Conservation (phyloP, 2,329 filamentous ascomycete species). For the Pezicula rhizophila region DNA sequence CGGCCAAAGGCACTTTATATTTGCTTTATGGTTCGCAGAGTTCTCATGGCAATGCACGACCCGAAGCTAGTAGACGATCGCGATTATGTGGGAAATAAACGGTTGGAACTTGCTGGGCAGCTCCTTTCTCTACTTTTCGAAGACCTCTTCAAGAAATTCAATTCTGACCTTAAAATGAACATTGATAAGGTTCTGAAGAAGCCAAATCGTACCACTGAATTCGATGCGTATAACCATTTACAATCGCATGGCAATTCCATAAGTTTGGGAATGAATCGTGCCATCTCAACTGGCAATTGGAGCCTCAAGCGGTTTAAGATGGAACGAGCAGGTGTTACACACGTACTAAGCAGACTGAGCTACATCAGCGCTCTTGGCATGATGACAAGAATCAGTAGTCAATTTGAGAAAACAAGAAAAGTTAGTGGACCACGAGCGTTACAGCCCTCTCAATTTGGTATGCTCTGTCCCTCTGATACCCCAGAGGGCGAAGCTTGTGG, state of each 20-base stretch:
- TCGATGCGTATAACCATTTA: constrained; percentile 82
- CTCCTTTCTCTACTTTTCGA: constrained; percentile 91
- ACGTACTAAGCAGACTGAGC: constrained; percentile 89
- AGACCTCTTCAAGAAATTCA: constrained; percentile 95
- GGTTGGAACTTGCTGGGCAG: constrained; percentile 89
- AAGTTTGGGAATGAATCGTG: constrained; percentile 87
- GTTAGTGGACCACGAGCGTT: constrained; percentile 92
- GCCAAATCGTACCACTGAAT: constrained; percentile 78
- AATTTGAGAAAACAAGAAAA: constrained; percentile 98
- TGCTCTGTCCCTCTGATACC: constrained; percentile 95
- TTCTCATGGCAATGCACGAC: constrained; percentile 89
- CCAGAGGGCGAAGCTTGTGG: constrained; percentile 98
- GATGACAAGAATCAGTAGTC: constrained; percentile 98
- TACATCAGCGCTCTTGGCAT: constrained; percentile 96
- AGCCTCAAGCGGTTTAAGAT: constrained; percentile 97
- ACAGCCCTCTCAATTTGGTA: constrained; percentile 95
- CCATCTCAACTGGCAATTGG: constrained; percentile 97
- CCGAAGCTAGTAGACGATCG: constrained; percentile 87
- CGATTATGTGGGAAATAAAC: constrained; percentile 97
- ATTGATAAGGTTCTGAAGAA: constrained; percentile 97
- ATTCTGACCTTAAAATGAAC: constrained; percentile 79
- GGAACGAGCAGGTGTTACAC: constrained; percentile 94
- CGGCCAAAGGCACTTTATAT: constrained; percentile 96
- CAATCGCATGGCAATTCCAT: constrained; percentile 81
- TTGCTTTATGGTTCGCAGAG: constrained; percentile 93